Percentiles rank a stretch among this genome's conserved stretches.
phyloP scores from a whole-genome alignment of 345 rosid species.

The Brassica nigra region DNA sequence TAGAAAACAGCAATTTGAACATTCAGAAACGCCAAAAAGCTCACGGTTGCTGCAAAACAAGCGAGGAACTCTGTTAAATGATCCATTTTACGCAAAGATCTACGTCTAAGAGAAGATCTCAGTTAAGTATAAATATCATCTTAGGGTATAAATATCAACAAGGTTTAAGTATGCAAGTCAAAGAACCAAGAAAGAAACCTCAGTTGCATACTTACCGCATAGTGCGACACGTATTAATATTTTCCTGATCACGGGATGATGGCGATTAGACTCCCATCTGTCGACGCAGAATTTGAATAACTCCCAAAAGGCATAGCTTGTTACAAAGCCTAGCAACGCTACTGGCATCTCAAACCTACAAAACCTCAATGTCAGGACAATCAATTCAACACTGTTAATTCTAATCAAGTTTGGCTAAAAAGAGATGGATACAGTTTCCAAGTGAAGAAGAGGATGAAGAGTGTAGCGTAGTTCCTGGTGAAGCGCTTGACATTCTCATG shows the following conservation, averaged over 20 bases:
- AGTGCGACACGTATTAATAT: neutral
- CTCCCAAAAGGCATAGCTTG: slow-evolving; percentile 4
- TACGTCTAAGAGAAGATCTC: neutral
- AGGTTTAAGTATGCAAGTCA: neutral
- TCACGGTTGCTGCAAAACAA: neutral
- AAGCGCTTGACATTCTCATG: slow-evolving; percentile 89
- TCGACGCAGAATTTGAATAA: too few relatives aligned
- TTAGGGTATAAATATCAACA: neutral
- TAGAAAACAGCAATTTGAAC: slow-evolving; percentile 1
- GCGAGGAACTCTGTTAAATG: neutral
- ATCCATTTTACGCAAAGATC: neutral
- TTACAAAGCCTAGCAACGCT: slow-evolving; percentile 4
- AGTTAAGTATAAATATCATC: neutral
- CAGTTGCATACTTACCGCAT: neutral
- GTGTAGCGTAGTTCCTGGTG: slow-evolving; percentile 72
- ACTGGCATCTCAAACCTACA: slow-evolving; percentile 3
- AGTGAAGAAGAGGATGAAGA: slow-evolving; percentile 59
- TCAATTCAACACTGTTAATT: neutral
- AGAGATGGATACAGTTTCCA: slow-evolving; percentile 62
- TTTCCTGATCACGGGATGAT: neutral
- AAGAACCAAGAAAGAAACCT: neutral
- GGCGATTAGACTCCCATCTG: neutral
- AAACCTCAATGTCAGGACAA: neutral
- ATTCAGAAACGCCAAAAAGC: neutral
- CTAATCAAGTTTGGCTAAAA: neutral